Evolutionary conservation across 2,329 filamentous ascomycete genomes (phyloP), one percentile per base, ranked within the genome.

Genomic region (Cucurbitaria berberidis): DNA sequence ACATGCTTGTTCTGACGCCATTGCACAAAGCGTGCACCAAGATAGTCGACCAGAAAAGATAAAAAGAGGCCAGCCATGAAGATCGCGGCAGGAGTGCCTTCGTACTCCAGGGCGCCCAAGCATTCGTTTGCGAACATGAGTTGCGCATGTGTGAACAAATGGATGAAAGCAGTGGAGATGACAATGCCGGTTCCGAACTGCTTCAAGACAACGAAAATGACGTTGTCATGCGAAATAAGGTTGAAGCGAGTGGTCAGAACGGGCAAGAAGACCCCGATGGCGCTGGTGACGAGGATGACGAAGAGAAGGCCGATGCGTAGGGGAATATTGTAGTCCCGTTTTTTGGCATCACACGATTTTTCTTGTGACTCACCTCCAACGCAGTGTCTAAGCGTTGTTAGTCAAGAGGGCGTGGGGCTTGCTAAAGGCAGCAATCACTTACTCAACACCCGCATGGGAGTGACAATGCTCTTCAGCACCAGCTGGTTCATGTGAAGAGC

Each of bases 371-470:
- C 77, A 15, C 69, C 78, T 7, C 81, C 80, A 11, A 83, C 80
- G 59, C 87, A 90, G 63, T 89, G 84, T 57, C 81, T 74, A 52
- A 10, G 30, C 54, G 60, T 22, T 80, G 72, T 63, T 64, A 76
- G 47, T 13, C 11, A 11, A 22, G 21, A 39, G 36, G 19, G 11
- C 2, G 16, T 38, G 19, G 24, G 19, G 19, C 21, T 10, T 43
- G 22, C 18, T 29, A 43, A 54, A 56, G 41, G 4, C 32, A 8
- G 7, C 9, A 5, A 24, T 7, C 51, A 76, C 86, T 74, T 77
- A 89, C 87, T 90, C 86, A 19, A 91, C 86, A 32, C 88, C 88
- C 9, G 88, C 88, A 62, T 92, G 89, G 72, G 88, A 90, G 67
- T 92, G 89, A 62, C 88, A 91, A 62, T 55, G 68, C 63, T 44